A percentile compares a stretch with the other conserved stretches of the same genome.
Conservation (phyloP, 1,284 basidiomycete species). For the Naganishia albida region DNA sequence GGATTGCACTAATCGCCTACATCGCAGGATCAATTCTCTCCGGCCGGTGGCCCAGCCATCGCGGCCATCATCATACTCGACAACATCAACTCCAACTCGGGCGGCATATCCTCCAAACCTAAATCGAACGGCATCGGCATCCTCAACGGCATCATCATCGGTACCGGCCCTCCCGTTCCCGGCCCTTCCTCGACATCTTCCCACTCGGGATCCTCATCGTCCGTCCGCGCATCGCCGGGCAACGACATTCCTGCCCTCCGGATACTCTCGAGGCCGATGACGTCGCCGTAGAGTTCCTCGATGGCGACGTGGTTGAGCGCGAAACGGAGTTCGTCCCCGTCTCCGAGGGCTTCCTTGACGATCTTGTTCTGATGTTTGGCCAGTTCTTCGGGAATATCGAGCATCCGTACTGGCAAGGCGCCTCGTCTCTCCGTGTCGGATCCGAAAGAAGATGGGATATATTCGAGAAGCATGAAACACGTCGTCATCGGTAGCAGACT, state of each 20-base stretch:
- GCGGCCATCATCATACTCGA: too few relatives aligned
- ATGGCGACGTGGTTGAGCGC: background rate
- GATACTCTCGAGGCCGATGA: background rate
- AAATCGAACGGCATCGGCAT: too few relatives aligned
- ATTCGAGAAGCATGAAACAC: constrained; percentile 2
- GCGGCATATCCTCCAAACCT: too few relatives aligned
- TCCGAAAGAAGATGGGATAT: background rate
- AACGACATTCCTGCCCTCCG: background rate
- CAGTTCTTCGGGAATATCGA: background rate
- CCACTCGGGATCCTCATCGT: background rate
- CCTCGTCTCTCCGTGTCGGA: background rate
- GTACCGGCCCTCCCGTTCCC: background rate
- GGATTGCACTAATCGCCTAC: too few relatives aligned
- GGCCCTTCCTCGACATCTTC: background rate
- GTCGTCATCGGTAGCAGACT: background rate
- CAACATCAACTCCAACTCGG: too few relatives aligned
- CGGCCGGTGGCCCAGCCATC: too few relatives aligned
- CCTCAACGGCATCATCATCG: too few relatives aligned
- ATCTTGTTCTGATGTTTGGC: background rate
- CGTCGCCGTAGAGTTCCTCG: constrained; percentile 5
- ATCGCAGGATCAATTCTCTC: too few relatives aligned
- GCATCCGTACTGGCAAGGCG: background rate
- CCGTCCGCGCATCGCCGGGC: too few relatives aligned
- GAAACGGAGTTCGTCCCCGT: constrained; percentile 9
- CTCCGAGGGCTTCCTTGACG: background rate